Evolutionary conservation across 164 flowering plant species (phyloP), one percentile per base, ranked within the genome.

Genomic region (Aristolochia fimbriata): DNA sequence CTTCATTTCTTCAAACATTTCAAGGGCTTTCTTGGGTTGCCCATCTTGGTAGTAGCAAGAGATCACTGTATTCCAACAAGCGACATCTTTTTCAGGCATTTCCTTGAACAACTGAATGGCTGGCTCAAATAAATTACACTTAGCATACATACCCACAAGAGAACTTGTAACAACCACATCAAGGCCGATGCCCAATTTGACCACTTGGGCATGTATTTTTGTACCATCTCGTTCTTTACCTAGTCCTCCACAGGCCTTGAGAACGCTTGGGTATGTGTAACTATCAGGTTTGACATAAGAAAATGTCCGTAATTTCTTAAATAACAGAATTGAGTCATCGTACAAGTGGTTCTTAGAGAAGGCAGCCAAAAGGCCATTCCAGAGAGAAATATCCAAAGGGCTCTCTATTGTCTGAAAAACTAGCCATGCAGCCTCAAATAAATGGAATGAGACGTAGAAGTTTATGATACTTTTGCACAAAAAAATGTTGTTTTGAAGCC

Each of bases 111-210:
- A 4, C 47, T 62, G 55, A 0, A 70, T 51, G 6, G 85, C 83
- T 47, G 19, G 23, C 7, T 58, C 76, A 64, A 80, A 79, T 48
- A 57, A 20, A 45, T 69, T 65, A 65, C 84, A 83, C 57, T 81
- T 83, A 0, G 83, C 88, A 76, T 81, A 81, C 76, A 80, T 63
- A 0, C 80, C 71, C 12, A 79, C 68, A 2, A 76, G 53, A 61
- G 86, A 70, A 67, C 86, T 85, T 0, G 73, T 62, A 62, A 83
- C 78, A 67, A 83, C 81, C 64, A 85, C 81, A 78, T 87, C 88
- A 17, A 50, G 67, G 19, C 21, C 51, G 12, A 70, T 55, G 41
- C 83, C 84, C 62, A 64, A 61, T 70, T 78, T 87, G 8, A 83
- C 21, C 67, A 82, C 66, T 41, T 60, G 74, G 49, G 69, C 17